phyloP scores from a whole-genome alignment of 2,329 filamentous ascomycete genomes.

The Fusarium pseudoanthophilum region DNA sequence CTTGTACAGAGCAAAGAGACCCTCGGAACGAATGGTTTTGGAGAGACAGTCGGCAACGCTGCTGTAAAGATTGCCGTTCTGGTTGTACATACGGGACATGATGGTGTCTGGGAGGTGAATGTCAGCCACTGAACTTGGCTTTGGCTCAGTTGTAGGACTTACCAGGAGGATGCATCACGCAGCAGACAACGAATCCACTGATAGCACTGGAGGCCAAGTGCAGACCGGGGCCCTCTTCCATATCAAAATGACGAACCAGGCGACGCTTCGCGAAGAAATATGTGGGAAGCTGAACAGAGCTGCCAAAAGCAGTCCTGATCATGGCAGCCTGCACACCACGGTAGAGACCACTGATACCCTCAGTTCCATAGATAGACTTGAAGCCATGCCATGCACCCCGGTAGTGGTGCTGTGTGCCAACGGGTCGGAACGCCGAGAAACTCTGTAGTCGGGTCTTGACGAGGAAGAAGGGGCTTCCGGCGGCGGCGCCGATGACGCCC shows the following conservation, averaged over 20 bases:
- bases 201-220: constrained; percentile 89
- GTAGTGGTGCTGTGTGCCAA: constrained; percentile 97
- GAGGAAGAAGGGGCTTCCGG: constrained; percentile 95
- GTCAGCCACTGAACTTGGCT: background rate
- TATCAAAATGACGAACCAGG: constrained; percentile 81
- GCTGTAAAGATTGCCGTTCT: constrained; percentile 95
- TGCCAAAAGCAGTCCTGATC: constrained; percentile 95
- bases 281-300: constrained; percentile 94
- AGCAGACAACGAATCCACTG: constrained; percentile 96
- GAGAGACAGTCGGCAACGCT: constrained; percentile 91
- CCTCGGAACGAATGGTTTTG: constrained; percentile 92
- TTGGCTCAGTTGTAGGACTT: constrained; percentile 45
- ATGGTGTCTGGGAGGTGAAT: constrained; percentile 75
- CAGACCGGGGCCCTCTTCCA: constrained; percentile 89
- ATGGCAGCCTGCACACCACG: constrained; percentile 92
- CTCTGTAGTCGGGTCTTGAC: constrained; percentile 97
- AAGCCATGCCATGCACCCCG: constrained; percentile 86
- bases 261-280: constrained; percentile 97
- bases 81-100: constrained; percentile 99
- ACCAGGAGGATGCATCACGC: constrained; percentile 97
- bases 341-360: constrained; percentile 86
- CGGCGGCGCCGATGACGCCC: constrained; percentile 90
- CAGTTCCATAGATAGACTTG: constrained; percentile 77
- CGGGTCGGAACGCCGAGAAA: constrained; percentile 89
- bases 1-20: constrained; percentile 94